phyloP scores from a whole-genome alignment of 768 basidiomycete species.

The Kwoniella mangroviensis region DNA sequence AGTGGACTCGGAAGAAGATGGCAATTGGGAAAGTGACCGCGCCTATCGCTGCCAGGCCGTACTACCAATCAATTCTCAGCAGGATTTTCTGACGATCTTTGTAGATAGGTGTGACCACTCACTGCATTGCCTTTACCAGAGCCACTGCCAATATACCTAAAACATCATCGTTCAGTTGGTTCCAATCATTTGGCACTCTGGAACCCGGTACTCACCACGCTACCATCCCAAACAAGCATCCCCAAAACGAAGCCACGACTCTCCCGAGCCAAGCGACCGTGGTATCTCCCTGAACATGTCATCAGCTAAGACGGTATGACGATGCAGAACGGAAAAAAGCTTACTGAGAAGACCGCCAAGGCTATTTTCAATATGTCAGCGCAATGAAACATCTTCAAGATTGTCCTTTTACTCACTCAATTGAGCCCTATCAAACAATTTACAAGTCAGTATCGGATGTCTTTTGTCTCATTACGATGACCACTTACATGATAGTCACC shows the following conservation, averaged over 20 bases:
- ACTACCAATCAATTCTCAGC: conserved; percentile 48
- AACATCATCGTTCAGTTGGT: too few relatives aligned
- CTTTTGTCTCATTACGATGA: background rate
- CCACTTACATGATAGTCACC: conserved; percentile 46
- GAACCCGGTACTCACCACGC: conserved; percentile 38
- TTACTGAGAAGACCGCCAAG: conserved; percentile 46
- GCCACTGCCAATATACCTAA: conserved; percentile 47
- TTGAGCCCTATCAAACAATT: conserved; percentile 34
- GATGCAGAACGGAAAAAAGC: conserved; percentile 3
- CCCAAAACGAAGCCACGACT: conserved; percentile 52
- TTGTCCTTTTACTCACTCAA: conserved; percentile 31
- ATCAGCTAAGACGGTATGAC: background rate
- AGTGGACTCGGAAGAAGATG: conserved; percentile 73
- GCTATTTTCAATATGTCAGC: conserved; percentile 31
- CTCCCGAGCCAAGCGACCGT: conserved; percentile 48
- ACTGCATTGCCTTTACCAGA: conserved; percentile 43
- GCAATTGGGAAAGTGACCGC: conserved; percentile 74
- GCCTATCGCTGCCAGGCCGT: conserved; percentile 71
- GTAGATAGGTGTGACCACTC: background rate
- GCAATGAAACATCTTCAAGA: background rate
- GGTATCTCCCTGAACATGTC: conserved; percentile 42
- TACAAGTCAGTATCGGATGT: background rate
- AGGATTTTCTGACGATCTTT: too few relatives aligned
- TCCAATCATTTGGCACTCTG: background rate
- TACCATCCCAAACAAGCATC: conserved; percentile 48